These are phyloP conservation scores for Scedosporium aurantiacum DNA, from an alignment of 2,329 filamentous ascomycete species.

Conservation along the genomic window DNA sequence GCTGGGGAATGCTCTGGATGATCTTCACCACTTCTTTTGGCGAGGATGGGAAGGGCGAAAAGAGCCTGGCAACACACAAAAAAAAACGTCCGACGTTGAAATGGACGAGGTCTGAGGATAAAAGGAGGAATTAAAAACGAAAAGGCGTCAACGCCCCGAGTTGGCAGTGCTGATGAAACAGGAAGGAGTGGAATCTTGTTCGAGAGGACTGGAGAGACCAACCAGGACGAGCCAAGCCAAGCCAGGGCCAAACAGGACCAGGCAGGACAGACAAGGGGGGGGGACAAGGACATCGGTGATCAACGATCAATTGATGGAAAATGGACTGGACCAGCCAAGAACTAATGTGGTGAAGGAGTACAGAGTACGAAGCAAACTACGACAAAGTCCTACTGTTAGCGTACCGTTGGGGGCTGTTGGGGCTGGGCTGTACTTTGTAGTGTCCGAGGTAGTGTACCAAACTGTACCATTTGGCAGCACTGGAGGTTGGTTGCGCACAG, in stretches of 20 bases:
- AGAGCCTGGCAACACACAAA: no score
- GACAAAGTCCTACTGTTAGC: background rate
- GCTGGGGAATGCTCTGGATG: background rate
- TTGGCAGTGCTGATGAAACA: conserved; percentile 1
- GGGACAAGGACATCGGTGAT: no score
- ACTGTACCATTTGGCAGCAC: background rate
- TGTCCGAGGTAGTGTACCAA: background rate
- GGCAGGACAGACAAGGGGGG: no score
- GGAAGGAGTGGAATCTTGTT: background rate
- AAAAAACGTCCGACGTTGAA: background rate
- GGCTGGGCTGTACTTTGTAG: background rate
- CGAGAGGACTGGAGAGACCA: background rate
- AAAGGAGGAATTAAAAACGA: background rate
- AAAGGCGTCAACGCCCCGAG: background rate
- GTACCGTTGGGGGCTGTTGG: background rate
- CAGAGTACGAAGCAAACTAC: no score
- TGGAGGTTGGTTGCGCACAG: background rate
- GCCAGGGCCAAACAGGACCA: no score
- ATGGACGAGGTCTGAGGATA: background rate
- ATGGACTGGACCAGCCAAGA: background rate
- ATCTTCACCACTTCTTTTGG: background rate
- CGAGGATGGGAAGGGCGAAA: background rate
- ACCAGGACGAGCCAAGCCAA: no score
- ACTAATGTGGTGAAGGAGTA: background rate
- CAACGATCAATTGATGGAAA: no score